Evolutionary conservation across 179 eudicot genomes (phyloP).

Genomic region (Vitellaria paradoxa): DNA sequence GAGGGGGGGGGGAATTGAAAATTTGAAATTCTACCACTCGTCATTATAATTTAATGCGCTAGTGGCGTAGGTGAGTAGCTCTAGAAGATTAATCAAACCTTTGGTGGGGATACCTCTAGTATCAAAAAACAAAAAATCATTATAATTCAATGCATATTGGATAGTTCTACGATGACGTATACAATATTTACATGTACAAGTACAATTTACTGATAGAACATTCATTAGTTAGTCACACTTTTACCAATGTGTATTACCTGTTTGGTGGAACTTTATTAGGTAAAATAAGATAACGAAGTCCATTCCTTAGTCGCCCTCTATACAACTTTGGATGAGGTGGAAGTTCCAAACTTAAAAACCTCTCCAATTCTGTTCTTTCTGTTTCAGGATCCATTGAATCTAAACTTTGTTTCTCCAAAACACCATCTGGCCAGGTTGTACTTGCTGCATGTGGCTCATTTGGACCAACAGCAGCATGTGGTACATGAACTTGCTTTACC

Average conservation of each 20-base stretch:
- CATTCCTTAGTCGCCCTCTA: conserved; percentile 87
- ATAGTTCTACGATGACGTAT: background rate
- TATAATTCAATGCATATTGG: background rate
- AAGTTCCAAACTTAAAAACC: conserved; percentile 61
- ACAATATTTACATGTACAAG: background rate
- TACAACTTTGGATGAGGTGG: conserved; percentile 89
- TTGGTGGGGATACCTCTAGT: no score
- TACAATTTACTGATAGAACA: background rate
- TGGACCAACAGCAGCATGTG: conserved; percentile 82
- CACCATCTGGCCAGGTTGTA: conserved; percentile 70
- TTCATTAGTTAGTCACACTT: background rate
- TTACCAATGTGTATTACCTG: conserved; percentile 49
- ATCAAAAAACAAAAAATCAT: no score
- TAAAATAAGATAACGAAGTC: conserved; percentile 89
- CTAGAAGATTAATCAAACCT: no score
- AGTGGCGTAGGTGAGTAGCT: no score
- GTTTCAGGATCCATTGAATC: conserved; percentile 56
- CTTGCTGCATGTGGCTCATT: conserved; percentile 99
- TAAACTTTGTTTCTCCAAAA: conserved; percentile 59
- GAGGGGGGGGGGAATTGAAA: background rate
- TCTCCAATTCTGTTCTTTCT: conserved; percentile 50
- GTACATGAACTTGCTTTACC: conserved; percentile 52
- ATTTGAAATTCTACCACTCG: background rate
- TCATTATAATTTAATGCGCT: no score
- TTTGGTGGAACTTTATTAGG: conserved; percentile 98